These are phyloP conservation scores for Xylaria scruposa DNA, from an alignment of 495 filamentous ascomycete genomes.

Conservation along the genomic window DNA sequence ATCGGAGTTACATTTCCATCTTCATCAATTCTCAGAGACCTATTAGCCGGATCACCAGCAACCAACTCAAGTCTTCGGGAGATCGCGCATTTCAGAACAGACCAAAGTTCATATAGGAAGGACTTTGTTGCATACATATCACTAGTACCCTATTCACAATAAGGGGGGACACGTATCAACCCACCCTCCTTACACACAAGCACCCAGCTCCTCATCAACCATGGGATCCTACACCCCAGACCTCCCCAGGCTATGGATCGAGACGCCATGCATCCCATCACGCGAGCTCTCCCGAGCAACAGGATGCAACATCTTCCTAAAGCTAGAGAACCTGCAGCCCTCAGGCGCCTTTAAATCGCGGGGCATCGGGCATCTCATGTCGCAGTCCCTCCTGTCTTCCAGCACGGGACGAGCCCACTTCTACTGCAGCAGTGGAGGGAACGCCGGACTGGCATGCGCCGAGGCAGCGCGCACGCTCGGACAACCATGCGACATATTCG, in stretches of 20 bases:
- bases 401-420: constrained; percentile 66
- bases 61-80: too few species aligned
- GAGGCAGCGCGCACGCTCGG: constrained; percentile 73
- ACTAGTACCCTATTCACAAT: too few species aligned
- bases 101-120: too few species aligned
- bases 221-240: constrained; percentile 50
- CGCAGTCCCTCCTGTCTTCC: constrained; percentile 53
- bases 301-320: constrained; percentile 84
- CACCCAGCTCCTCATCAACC: neutral
- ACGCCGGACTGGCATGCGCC: constrained; percentile 90
- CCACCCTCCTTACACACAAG: neutral
- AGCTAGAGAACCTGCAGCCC: constrained; percentile 92
- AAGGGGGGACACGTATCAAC: neutral
- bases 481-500: constrained; percentile 81
- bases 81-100: neutral
- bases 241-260: constrained; percentile 66
- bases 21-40: neutral
- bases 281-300: constrained; percentile 70
- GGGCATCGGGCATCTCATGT: constrained; percentile 83
- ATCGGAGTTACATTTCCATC: neutral
- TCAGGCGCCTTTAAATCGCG: constrained; percentile 95
- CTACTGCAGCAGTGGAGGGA: constrained; percentile 88
- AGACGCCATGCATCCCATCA: constrained; percentile 76
- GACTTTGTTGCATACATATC: too few species aligned
- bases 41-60: neutral